Percentiles rank a stretch among this genome's conserved stretches.
phyloP scores from a whole-genome alignment of 2,329 filamentous ascomycete genomes.

The Sporothrix pseudoabietina region DNA sequence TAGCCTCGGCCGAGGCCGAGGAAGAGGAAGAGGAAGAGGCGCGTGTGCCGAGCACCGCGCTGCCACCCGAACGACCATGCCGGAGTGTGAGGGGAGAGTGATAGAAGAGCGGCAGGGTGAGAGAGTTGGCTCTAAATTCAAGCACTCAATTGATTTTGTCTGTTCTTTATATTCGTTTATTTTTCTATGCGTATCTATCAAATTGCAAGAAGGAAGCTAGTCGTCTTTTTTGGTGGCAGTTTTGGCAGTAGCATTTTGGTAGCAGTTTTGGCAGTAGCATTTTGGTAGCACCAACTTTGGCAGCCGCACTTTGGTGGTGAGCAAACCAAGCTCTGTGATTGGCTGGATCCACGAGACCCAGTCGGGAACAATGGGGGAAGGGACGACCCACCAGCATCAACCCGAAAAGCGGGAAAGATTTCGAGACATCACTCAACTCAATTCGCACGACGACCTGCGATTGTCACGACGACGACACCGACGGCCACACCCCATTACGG shows the following conservation, averaged over 20 bases:
- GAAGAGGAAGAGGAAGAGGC: background rate
- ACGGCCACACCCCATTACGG: background rate
- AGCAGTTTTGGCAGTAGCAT: background rate
- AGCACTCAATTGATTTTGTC: background rate
- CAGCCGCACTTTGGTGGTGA: slow-evolving; percentile 19
- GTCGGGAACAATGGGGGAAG: slow-evolving; percentile 9
- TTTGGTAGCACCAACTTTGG: background rate
- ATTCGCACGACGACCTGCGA: background rate
- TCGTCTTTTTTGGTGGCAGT: background rate
- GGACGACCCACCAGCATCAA: slow-evolving; percentile 24
- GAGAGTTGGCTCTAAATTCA: background rate
- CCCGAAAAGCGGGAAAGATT: slow-evolving; percentile 21
- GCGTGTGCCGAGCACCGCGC: slow-evolving; percentile 39
- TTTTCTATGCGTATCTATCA: background rate
- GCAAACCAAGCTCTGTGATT: slow-evolving; percentile 33
- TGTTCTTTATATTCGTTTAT: background rate
- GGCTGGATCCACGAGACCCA: slow-evolving; percentile 17
- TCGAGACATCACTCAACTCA: slow-evolving; percentile 14
- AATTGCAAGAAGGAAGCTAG: background rate
- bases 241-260: background rate
- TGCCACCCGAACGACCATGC: slow-evolving; percentile 43
- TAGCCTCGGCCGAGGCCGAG: background rate
- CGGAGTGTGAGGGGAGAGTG: background rate
- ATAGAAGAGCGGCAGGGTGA: too few species aligned
- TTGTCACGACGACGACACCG: background rate